These are phyloP conservation scores for Cryptosporidium ubiquitum DNA, from an alignment of 169 alveolate genomes.

Conservation along the genomic window DNA sequence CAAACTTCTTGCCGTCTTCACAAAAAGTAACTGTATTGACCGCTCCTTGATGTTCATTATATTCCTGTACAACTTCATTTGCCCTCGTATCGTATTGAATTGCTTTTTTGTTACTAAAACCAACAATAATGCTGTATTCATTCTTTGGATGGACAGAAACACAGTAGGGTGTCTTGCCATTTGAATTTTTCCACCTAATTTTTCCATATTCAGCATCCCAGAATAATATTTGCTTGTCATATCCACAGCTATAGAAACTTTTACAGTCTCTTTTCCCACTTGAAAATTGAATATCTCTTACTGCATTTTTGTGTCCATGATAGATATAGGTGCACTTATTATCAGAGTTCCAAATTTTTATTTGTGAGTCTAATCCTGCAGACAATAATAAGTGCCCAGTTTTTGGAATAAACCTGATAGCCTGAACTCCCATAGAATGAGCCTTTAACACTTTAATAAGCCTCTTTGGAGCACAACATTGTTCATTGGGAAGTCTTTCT, in stretches of 20 bases:
- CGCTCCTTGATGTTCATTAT: slow-evolving; percentile 95
- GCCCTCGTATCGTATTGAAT: slow-evolving; percentile 91
- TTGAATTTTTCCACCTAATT: slow-evolving; percentile 87
- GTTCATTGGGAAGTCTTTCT: slow-evolving; percentile 63
- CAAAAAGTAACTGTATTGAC: slow-evolving; percentile 93
- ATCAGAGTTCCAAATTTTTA: slow-evolving; percentile 93
- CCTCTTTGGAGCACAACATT: slow-evolving; percentile 91
- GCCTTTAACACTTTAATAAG: slow-evolving; percentile 92
- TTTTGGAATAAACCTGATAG: slow-evolving; percentile 91
- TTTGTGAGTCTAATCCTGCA: slow-evolving; percentile 92
- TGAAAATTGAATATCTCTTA: slow-evolving; percentile 91
- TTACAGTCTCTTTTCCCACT: slow-evolving; percentile 75
- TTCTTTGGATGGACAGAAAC: slow-evolving; percentile 91
- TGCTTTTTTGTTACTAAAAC: slow-evolving; percentile 92
- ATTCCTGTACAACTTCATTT: slow-evolving; percentile 89
- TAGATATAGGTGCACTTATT: slow-evolving; percentile 93
- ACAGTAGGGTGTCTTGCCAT: slow-evolving; percentile 93
- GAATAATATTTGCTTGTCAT: slow-evolving; percentile 90
- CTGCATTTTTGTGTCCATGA: slow-evolving; percentile 95
- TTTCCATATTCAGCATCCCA: slow-evolving; percentile 99
- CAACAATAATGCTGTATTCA: slow-evolving; percentile 91
- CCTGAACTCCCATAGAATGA: slow-evolving; percentile 93
- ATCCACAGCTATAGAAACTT: slow-evolving; percentile 91
- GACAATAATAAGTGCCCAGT: slow-evolving; percentile 94
- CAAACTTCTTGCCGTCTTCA: slow-evolving; percentile 90